A percentile compares a stretch with the other conserved stretches of the same genome.
Conservation (phyloP, 1,284 basidiomycete genomes). For the Clitocybe nebularis region DNA sequence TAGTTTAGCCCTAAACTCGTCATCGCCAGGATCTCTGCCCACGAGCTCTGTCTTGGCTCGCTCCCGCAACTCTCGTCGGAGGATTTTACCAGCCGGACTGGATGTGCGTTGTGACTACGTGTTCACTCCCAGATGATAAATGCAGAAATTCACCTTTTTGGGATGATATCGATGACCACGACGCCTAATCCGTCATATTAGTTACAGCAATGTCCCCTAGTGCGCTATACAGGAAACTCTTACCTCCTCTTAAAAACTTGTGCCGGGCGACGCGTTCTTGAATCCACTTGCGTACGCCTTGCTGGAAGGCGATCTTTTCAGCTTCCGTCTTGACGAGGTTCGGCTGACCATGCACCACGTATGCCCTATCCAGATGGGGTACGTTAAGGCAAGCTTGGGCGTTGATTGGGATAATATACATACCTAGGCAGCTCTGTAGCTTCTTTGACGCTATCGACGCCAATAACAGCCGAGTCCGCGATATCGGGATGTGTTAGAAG, state of each 20-base stretch:
- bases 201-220: background rate
- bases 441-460: slow-evolving; percentile 54
- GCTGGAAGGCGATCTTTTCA: slow-evolving; percentile 39
- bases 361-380: slow-evolving; percentile 57
- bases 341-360: slow-evolving; percentile 55
- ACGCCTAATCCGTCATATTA: slow-evolving; percentile 40
- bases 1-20: background rate
- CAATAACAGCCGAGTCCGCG: slow-evolving; percentile 72
- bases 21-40: background rate
- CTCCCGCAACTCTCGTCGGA: slow-evolving; percentile 46
- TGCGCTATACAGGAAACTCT: slow-evolving; percentile 4
- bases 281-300: slow-evolving; percentile 61
- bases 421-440: slow-evolving; percentile 78
- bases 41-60: slow-evolving; percentile 23
- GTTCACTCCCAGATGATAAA: background rate
- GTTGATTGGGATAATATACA: no score
- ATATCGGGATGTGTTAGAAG: slow-evolving; percentile 71
- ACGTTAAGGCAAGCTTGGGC: no score
- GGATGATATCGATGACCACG: slow-evolving; percentile 50
- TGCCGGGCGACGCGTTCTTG: slow-evolving; percentile 57
- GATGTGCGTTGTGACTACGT: slow-evolving; percentile 3
- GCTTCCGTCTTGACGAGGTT: slow-evolving; percentile 31
- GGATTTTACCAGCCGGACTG: slow-evolving; percentile 68
- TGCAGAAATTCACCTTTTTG: slow-evolving; percentile 53
- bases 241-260: slow-evolving; percentile 62